Evolutionary conservation across 352 stramenopile species (phyloP).

Genomic region (Saprolegnia diclina): DNA sequence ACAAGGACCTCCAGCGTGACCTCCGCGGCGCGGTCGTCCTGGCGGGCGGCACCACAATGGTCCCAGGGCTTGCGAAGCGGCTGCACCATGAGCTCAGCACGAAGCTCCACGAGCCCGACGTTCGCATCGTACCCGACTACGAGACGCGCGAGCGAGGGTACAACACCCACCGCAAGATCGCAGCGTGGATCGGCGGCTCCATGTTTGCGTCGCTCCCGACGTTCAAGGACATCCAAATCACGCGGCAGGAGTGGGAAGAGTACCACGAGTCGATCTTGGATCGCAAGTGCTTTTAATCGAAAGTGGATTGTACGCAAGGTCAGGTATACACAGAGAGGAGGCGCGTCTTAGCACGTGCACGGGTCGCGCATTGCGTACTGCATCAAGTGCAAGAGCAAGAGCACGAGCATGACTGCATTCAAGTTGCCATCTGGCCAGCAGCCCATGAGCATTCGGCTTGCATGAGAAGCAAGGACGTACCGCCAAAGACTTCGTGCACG

Average conservation of each 20-base stretch:
- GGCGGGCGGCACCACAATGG: conserved; percentile 78
- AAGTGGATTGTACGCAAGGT: not conserved
- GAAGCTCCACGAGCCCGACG: conserved; percentile 28
- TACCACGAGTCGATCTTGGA: conserved; percentile 81
- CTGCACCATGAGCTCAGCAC: conserved; percentile 61
- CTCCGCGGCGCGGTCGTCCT: conserved; percentile 72
- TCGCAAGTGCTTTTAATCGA: conserved; percentile 68
- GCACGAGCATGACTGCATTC: conserved; percentile 80
- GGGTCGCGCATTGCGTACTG: conserved; percentile 80
- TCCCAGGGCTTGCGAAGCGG: conserved; percentile 69
- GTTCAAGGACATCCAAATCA: conserved; percentile 85
- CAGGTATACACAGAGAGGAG: conserved; percentile 19
- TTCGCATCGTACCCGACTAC: conserved; percentile 76
- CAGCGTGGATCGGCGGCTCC: conserved; percentile 85
- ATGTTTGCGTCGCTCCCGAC: conserved; percentile 86
- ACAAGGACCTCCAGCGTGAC: conserved; percentile 79
- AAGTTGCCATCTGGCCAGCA: conserved; percentile 42
- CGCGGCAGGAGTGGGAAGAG: conserved; percentile 86
- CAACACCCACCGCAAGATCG: conserved; percentile 78
- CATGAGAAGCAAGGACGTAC: conserved; percentile 32
- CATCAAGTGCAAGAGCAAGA: conserved; percentile 83
- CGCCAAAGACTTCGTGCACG: conserved; percentile 83
- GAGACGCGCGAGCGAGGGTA: conserved; percentile 75
- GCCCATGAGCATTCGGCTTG: not conserved
- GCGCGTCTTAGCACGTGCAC: conserved; percentile 62